phyloP scores from a whole-genome alignment of 768 basidiomycete genomes.

The Agrocybe chaxingu region DNA sequence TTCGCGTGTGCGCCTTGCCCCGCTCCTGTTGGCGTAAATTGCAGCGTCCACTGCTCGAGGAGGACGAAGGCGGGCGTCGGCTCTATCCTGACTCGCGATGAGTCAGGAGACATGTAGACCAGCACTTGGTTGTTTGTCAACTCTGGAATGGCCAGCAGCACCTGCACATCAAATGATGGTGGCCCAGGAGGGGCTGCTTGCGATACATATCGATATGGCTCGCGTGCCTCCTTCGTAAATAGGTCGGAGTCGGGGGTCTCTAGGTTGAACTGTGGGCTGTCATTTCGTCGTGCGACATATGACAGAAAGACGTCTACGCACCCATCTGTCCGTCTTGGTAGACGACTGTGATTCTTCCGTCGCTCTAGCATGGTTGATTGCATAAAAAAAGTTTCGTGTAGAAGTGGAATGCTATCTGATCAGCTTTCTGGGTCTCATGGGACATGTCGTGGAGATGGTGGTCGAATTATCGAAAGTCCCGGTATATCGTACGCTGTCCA shows the following conservation, averaged over 20 bases:
- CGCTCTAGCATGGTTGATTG: slow-evolving; percentile 71
- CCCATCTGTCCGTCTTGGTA: slow-evolving; percentile 79
- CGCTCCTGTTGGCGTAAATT: slow-evolving; percentile 31
- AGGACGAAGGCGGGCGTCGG: slow-evolving; percentile 68
- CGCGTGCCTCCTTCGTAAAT: slow-evolving; percentile 59
- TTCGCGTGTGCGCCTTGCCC: slow-evolving; percentile 16
- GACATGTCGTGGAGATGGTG: slow-evolving; percentile 26
- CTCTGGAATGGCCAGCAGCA: slow-evolving; percentile 70
- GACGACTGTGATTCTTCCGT: slow-evolving; percentile 42
- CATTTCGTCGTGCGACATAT: not conserved
- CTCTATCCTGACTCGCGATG: slow-evolving; percentile 60
- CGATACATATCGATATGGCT: slow-evolving; percentile 61
- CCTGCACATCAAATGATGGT: slow-evolving; percentile 63
- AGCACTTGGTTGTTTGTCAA: slow-evolving; percentile 67
- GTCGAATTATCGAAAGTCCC: too few relatives aligned
- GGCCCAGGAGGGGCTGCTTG: slow-evolving; percentile 28
- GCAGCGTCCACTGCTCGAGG: slow-evolving; percentile 68
- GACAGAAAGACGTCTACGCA: slow-evolving; percentile 31
- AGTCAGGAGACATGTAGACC: slow-evolving; percentile 58
- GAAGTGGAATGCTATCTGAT: slow-evolving; percentile 83
- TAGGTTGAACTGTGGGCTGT: slow-evolving; percentile 62
- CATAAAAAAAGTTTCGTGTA: slow-evolving; percentile 79
- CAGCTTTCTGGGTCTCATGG: slow-evolving; percentile 60
- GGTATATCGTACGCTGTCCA: too few relatives aligned
- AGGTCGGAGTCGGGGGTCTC: slow-evolving; percentile 72